Evolutionary conservation across 805 yeast species (phyloP).

Genomic region (Sugiyamaella qingdaonensis): DNA sequence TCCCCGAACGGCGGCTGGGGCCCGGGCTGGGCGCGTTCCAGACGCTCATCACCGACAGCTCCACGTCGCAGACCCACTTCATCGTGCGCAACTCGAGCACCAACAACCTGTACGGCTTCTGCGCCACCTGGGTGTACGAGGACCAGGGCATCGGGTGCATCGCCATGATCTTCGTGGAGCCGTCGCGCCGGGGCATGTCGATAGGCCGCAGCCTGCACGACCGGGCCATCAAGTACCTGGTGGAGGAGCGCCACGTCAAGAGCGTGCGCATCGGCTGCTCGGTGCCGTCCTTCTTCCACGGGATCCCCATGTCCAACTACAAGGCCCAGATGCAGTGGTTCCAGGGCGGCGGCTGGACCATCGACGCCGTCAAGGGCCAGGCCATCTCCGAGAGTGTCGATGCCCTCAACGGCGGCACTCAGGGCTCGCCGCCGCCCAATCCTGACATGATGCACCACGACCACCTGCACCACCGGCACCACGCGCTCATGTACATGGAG

Average conservation of each 20-base stretch:
- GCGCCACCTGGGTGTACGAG: constrained; percentile 49
- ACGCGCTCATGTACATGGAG: neutral
- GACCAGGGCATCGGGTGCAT: constrained; percentile 40
- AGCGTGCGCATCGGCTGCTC: constrained; percentile 42
- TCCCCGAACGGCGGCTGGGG: constrained; percentile 26
- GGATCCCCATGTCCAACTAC: constrained; percentile 16
- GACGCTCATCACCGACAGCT: constrained; percentile 13
- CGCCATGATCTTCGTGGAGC: constrained; percentile 48
- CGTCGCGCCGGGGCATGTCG: constrained; percentile 49
- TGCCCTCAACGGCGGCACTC: neutral
- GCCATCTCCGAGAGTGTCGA: neutral
- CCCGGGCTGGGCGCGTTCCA: constrained; percentile 22
- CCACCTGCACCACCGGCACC: constrained; percentile 5
- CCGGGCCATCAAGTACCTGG: constrained; percentile 48
- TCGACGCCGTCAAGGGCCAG: constrained; percentile 12
- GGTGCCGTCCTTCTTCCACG: constrained; percentile 43
- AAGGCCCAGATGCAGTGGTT: constrained; percentile 21
- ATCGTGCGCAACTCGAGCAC: constrained; percentile 54
- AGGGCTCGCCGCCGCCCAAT: constrained; percentile 2
- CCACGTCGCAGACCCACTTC: constrained; percentile 38
- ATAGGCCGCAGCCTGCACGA: constrained; percentile 52
- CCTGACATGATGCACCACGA: constrained; percentile 3
- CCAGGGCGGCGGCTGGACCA: constrained; percentile 24
- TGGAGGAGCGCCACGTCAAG: constrained; percentile 41
- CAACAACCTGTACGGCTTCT: constrained; percentile 51